These are phyloP conservation scores for Debaryomyces fabryi DNA, from an alignment of 1,139 yeast genomes.

Conservation along the genomic window DNA sequence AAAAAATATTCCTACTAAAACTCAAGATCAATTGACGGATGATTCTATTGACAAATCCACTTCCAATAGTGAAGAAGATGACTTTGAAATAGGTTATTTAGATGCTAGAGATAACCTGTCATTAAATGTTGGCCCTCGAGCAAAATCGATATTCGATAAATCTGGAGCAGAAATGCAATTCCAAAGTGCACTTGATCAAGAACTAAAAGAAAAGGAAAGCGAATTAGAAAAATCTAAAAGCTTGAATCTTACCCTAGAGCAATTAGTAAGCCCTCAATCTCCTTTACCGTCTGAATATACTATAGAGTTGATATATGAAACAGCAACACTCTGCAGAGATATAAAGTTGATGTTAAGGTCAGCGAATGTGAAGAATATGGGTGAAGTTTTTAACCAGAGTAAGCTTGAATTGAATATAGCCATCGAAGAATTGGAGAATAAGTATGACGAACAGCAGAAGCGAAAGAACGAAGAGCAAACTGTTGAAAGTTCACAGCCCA, in stretches of 20 bases:
- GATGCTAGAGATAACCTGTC: conserved; percentile 27
- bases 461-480: not conserved
- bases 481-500: not conserved
- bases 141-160: conserved; percentile 42
- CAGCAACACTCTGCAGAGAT: conserved; percentile 62
- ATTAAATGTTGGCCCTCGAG: conserved; percentile 32
- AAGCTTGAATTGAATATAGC: conserved; percentile 30
- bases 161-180: conserved; percentile 18
- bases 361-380: conserved; percentile 61
- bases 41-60: conserved; percentile 23
- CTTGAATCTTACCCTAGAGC: conserved; percentile 47
- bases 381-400: conserved; percentile 42
- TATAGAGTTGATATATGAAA: conserved; percentile 61
- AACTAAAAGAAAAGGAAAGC: conserved; percentile 12
- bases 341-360: conserved; percentile 65
- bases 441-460: conserved; percentile 18
- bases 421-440: conserved; percentile 22
- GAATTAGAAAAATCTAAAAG: conserved; percentile 19
- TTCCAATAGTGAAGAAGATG: conserved; percentile 29
- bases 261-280: conserved; percentile 53
- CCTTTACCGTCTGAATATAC: conserved; percentile 56
- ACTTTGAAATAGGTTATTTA: conserved; percentile 31
- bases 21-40: conserved; percentile 20
- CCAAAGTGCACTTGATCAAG: conserved; percentile 9
- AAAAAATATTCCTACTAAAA: not conserved